A percentile compares a stretch with the other conserved stretches of the same genome.
Evolutionary conservation across 208 protist genomes (phyloP).

Genomic region (Angomonas desouzai): DNA sequence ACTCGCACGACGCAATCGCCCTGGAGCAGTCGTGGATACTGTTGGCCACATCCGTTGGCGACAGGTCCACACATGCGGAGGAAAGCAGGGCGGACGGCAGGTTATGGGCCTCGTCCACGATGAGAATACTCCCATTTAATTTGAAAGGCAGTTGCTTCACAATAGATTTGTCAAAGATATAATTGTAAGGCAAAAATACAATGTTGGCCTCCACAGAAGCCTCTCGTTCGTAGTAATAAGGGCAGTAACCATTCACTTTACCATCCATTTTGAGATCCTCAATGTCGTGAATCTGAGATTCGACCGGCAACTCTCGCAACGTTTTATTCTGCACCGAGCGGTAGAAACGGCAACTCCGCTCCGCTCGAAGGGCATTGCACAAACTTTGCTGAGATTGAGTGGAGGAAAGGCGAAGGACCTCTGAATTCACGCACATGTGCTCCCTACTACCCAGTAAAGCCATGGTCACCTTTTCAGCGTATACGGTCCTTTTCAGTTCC

Average conservation of each 20-base stretch:
- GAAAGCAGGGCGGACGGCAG: slow-evolving; percentile 73
- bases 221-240: slow-evolving; percentile 93
- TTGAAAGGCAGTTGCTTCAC: slow-evolving; percentile 86
- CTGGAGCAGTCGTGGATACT: slow-evolving; percentile 78
- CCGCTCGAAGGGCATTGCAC: slow-evolving; percentile 64
- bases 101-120: slow-evolving; percentile 98
- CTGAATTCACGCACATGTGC: slow-evolving; percentile 95
- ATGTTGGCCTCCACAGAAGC: slow-evolving; percentile 84
- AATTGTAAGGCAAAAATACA: slow-evolving; percentile 99
- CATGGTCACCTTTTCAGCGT: slow-evolving; percentile 67
- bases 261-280: slow-evolving; percentile 91
- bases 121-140: slow-evolving; percentile 78
- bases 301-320: slow-evolving; percentile 18
- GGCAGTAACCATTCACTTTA: slow-evolving; percentile 82
- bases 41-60: slow-evolving; percentile 63
- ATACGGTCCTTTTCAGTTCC: slow-evolving; percentile 93
- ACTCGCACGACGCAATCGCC: slow-evolving; percentile 54
- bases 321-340: slow-evolving; percentile 36
- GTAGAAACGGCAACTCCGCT: slow-evolving; percentile 77
- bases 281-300: slow-evolving; percentile 84
- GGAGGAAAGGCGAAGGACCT: slow-evolving; percentile 64
- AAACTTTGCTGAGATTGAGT: slow-evolving; percentile 59
- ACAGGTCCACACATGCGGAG: slow-evolving; percentile 55
- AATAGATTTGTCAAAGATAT: slow-evolving; percentile 91
- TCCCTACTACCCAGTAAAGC: slow-evolving; percentile 94